Conservation (phyloP, 257 asterid genomes). For the Lycium ferocissimum region DNA sequence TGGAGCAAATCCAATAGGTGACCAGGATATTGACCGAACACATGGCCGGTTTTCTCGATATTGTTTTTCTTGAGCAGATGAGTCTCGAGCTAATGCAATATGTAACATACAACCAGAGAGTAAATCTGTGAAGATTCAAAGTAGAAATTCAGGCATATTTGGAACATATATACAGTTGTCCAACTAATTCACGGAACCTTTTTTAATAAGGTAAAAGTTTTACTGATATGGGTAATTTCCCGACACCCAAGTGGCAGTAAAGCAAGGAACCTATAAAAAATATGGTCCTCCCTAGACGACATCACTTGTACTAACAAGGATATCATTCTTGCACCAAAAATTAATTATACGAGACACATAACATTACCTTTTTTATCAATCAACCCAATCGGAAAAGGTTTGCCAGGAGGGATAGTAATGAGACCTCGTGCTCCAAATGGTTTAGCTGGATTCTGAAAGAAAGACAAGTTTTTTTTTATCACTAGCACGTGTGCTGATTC, state of each 20-base stretch:
- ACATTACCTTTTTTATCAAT: constrained; percentile 64
- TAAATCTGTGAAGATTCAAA: constrained; percentile 52
- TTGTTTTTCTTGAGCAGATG: constrained; percentile 28
- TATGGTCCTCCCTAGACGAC: not conserved
- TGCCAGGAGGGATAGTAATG: constrained; percentile 56
- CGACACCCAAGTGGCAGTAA: not conserved
- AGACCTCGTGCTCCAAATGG: constrained; percentile 74
- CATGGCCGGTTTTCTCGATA: constrained; percentile 54
- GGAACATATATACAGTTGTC: not conserved
- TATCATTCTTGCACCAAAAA: not conserved
- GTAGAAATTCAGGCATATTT: constrained; percentile 22
- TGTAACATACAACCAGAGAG: constrained; percentile 77
- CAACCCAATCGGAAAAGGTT: constrained; percentile 82
- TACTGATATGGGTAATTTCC: not conserved
- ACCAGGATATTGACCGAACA: constrained; percentile 91
- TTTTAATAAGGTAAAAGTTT: not conserved
- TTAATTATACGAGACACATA: constrained; percentile 7
- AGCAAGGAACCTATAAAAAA: not conserved
- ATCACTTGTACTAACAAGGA: not conserved
- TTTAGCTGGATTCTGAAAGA: constrained; percentile 46
- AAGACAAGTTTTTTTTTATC: not conserved
- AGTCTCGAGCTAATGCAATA: constrained; percentile 61
- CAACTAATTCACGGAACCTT: not conserved
- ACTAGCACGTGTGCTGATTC: not conserved
- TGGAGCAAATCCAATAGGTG: constrained; percentile 83